Base-by-base conservation (phyloP, 495 filamentous ascomycete species). In the Viridothelium virens region DNA sequence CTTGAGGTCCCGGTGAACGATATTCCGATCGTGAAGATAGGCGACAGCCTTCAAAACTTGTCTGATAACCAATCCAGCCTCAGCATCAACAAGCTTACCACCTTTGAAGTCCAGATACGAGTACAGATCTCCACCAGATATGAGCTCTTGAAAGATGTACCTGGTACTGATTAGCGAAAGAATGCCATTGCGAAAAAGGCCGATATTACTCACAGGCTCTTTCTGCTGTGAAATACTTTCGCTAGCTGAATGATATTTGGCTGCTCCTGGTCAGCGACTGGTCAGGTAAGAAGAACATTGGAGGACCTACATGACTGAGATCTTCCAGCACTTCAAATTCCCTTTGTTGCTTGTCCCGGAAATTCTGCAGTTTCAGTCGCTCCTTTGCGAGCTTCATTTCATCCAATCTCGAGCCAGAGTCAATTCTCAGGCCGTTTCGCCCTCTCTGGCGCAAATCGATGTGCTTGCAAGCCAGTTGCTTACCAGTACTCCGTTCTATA, bases 1-100 rank as follows among this genome's bases (percentile, higher is more conserved):
- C 53, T 90, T 89, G n/a, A 90, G 74, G 67, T 90, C 87, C 38
- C 87, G 75, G 70, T 90, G 87, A 9, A 83, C 85, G 46, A 89
- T 83, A 3, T 77, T 70, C 5, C 76, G 74, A 10, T 77, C 73
- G 69, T 89, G 86, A 4, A 89, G 70, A 69, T 88, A 86, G 16
- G 83, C 76, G 34, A 89, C 68, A 11, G 85, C 87, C 64, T 84
- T 80, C 2, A 86, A 74, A 14, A 88, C 72, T 68, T 90, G 87
- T 65, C 79, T 79, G 6, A 83, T 74, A 47, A 89, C 82, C 12
- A 82, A 73, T 44, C 82, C 82, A 38, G 80, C 79, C 63, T 87
- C 80, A 2, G 79, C 77, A 48, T 86, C 83, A 12, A 63, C 59
- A 1, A 89, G 76, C 6, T 38, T n/a, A 2, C 78, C 77, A 25